Conservation (phyloP, 2,329 filamentous ascomycete species). For the Cladophialophora yegresii region DNA sequence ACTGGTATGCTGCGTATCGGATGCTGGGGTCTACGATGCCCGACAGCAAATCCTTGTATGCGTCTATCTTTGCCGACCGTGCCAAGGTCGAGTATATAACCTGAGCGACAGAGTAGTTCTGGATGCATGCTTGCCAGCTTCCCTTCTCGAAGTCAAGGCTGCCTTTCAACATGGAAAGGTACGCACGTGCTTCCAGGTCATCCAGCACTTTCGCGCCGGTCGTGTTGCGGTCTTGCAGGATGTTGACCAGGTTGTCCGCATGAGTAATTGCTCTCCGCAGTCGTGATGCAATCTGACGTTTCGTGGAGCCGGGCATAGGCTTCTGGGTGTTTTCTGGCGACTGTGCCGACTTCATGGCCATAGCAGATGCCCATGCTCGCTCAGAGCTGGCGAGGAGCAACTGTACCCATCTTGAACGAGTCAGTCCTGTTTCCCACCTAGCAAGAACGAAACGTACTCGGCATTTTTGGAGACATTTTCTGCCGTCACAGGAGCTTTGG, state of each 20-base stretch:
- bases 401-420: constrained; percentile 63
- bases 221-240: constrained; percentile 64
- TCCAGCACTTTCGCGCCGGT: constrained; percentile 70
- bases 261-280: constrained; percentile 75
- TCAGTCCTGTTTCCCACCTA: constrained; percentile 24
- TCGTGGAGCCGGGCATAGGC: constrained; percentile 74
- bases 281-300: constrained; percentile 85
- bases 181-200: constrained; percentile 82
- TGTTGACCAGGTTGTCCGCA: constrained; percentile 66
- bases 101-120: constrained; percentile 72
- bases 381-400: constrained; percentile 85
- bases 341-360: constrained; percentile 87
- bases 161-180: constrained; percentile 74
- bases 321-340: constrained; percentile 71
- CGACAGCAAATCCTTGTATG: constrained; percentile 81
- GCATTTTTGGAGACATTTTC: constrained; percentile 72
- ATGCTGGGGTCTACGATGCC: constrained; percentile 90
- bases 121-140: constrained; percentile 77
- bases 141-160: constrained; percentile 83
- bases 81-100: constrained; percentile 80
- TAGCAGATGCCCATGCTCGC: constrained; percentile 90
- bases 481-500: constrained; percentile 69
- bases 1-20: constrained; percentile 89
- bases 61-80: constrained; percentile 67
- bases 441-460: constrained; percentile 60